A percentile compares a stretch with the other conserved stretches of the same genome.
Evolutionary conservation across 2,329 filamentous ascomycete genomes (phyloP).

Genomic region (Cladobotryum protrusum): DNA sequence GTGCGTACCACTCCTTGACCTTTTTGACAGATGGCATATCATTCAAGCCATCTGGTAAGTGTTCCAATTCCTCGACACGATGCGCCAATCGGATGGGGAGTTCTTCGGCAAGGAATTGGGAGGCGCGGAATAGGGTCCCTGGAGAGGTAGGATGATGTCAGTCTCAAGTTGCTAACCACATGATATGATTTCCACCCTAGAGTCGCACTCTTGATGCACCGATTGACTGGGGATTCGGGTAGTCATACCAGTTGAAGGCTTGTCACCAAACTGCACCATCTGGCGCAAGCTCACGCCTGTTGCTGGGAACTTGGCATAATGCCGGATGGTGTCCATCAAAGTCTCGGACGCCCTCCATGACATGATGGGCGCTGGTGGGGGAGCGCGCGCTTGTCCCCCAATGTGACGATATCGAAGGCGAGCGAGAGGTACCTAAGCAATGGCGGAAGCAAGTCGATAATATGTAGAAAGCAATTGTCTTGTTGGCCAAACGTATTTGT

Average conservation of each 20-base stretch:
- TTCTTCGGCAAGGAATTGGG: slow-evolving; percentile 97
- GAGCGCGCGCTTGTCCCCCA: slow-evolving; percentile 7
- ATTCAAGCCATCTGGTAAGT: slow-evolving; percentile 89
- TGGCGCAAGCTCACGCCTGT: slow-evolving; percentile 94
- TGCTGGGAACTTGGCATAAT: slow-evolving; percentile 94
- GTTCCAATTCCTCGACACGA: slow-evolving; percentile 87
- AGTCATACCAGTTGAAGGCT: slow-evolving; percentile 70
- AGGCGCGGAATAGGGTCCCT: slow-evolving; percentile 95
- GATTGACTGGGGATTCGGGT: too few species aligned
- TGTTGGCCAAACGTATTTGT: too few species aligned
- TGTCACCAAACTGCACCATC: slow-evolving; percentile 98
- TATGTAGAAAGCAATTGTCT: background rate
- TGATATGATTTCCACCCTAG: too few species aligned
- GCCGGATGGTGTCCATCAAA: slow-evolving; percentile 94
- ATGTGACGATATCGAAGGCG: background rate
- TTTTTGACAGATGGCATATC: slow-evolving; percentile 96
- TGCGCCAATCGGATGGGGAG: slow-evolving; percentile 94
- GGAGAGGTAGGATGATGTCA: slow-evolving; percentile 3
- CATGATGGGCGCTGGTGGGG: slow-evolving; percentile 48
- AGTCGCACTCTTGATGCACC: too few species aligned
- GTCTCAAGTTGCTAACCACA: background rate
- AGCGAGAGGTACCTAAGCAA: background rate
- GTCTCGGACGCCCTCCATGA: slow-evolving; percentile 87
- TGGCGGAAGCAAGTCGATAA: background rate
- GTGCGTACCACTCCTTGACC: slow-evolving; percentile 97